Base-by-base conservation (phyloP, 1,284 basidiomycete species). In the Schizophyllum amplum region DNA sequence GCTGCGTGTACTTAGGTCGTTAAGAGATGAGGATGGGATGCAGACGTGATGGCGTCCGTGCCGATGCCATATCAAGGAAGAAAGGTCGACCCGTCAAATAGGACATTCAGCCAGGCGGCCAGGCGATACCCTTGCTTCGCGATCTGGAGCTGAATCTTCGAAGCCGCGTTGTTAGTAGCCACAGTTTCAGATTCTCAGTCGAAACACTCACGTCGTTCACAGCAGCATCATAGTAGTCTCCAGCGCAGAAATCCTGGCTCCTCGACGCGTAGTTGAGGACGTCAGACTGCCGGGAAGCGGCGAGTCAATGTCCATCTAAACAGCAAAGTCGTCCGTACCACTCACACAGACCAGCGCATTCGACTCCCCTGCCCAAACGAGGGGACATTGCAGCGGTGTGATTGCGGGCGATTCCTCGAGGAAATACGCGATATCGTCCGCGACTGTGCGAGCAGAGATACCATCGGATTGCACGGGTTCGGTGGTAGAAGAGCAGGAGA, bases 91-190 rank as follows among this genome's bases (percentile, higher is more conserved):
- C 66, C 68, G 55, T 71, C 72, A 57, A 81, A 79, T 47, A 81
- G 68, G 47, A 78, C 75, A 62, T 81, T 81, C 58, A 81, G 68
- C 80, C 79, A 82, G 1, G 77, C 78, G 1, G 79, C 80, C 48
- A 82, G 70, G 15, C 79, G 72, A 64, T 74, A 81, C 1, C 79
- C 80, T 64, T 78, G 76, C 65, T 81, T 82, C 6, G 81, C 80
- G 42, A 82, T 72, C 64, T 82, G 80, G 21, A 71, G 61, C 60
- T 82, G 77, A 58, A 82, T 80, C 76, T 79, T 24, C 48, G 50
- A 23, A 53, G 23, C 6, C 27, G 13, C 27, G 27, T 33, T 33
- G 27, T 13, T 33, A 33, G 6, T 33, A 33, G 27, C 27, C 27
- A 33, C 27, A 13, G 6, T 33, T 13, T 6, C 6, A 33, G 27